Evolutionary conservation across 495 filamentous ascomycete genomes (phyloP).

Genomic region (Penicillium flavigenum): DNA sequence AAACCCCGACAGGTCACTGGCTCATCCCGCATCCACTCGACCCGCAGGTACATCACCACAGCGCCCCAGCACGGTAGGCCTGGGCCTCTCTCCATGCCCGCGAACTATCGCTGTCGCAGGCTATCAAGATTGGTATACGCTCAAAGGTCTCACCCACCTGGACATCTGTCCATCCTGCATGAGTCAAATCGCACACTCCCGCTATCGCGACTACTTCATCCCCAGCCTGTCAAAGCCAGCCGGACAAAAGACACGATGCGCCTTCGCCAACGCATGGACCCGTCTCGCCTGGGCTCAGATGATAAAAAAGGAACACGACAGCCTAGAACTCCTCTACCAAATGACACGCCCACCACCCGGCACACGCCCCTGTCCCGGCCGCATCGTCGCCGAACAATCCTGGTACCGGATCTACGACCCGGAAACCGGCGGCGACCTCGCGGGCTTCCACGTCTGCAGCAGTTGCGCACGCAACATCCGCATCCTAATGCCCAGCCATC

Average conservation of each 20-base stretch:
- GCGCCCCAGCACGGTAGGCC: conserved; percentile 16
- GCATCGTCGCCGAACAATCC: conserved; percentile 40
- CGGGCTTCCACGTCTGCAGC: conserved; percentile 57
- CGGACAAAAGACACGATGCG: conserved; percentile 50
- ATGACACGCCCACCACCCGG: conserved; percentile 46
- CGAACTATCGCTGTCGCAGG: conserved; percentile 48
- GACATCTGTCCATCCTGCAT: conserved; percentile 67
- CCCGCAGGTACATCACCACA: conserved; percentile 17
- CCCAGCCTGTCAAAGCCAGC: conserved; percentile 43
- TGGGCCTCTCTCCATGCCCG: conserved; percentile 54
- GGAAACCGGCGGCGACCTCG: conserved; percentile 47
- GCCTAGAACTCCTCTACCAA: conserved; percentile 56
- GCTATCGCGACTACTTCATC: conserved; percentile 53
- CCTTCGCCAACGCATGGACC: conserved; percentile 63
- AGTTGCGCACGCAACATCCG: conserved; percentile 54
- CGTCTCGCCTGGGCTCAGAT: conserved; percentile 67
- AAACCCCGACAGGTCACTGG: background rate
- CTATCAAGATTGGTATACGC: conserved; percentile 65
- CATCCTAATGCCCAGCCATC: conserved; percentile 50
- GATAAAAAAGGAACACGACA: conserved; percentile 52
- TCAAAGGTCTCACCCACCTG: conserved; percentile 54
- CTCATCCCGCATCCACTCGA: conserved; percentile 5
- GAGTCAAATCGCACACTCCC: conserved; percentile 52
- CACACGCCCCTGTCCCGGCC: conserved; percentile 52
- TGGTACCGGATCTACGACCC: conserved; percentile 64